Conservation (phyloP, 306 rosid species). For the apple (Malus domestica) region DNA sequence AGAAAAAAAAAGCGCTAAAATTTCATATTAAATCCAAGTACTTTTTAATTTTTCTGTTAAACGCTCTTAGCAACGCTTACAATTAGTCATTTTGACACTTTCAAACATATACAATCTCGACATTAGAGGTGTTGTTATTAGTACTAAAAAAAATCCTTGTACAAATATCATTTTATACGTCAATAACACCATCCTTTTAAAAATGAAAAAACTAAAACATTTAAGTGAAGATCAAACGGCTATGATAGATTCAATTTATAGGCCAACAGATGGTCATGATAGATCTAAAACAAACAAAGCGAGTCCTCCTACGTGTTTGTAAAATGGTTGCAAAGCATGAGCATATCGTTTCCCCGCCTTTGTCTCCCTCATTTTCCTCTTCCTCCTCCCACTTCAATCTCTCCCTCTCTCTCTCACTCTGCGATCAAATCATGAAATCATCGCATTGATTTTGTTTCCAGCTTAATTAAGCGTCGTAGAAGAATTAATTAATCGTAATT, state of each 20-base stretch:
- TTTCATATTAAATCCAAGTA: no score
- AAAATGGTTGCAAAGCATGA: neutral
- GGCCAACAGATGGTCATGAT: neutral
- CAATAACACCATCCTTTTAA: no score
- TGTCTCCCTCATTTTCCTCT: neutral
- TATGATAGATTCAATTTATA: neutral
- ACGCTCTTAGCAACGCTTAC: no score
- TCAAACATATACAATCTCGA: no score
- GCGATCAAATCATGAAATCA: neutral
- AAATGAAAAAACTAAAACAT: neutral
- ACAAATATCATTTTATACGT: no score
- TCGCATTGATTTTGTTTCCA: neutral
- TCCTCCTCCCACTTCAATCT: neutral
- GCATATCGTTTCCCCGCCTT: neutral
- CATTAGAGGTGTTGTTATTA: no score
- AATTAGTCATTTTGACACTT: no score
- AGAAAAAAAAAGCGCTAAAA: no score
- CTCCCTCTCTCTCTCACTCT: neutral
- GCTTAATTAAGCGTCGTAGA: neutral
- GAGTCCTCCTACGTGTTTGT: slow-evolving; percentile 24
- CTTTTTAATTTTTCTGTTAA: no score
- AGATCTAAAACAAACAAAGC: slow-evolving; percentile 10
- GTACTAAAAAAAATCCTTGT: no score
- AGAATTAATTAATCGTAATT: neutral
- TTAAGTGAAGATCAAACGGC: neutral